Base-by-base conservation (phyloP, 2,329 filamentous ascomycete genomes). In the Aspergillus pseudotamarii region DNA sequence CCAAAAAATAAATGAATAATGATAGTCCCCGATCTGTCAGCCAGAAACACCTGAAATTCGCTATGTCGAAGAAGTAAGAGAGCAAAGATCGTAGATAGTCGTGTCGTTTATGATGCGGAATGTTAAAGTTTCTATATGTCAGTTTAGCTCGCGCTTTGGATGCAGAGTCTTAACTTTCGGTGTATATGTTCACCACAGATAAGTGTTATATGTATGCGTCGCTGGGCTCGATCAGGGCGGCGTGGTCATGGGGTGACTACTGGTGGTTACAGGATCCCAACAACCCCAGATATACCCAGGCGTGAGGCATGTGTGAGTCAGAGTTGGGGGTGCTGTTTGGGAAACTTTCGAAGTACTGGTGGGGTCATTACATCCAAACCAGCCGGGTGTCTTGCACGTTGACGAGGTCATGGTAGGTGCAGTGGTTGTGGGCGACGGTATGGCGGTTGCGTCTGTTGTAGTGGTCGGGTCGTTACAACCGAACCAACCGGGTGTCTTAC, bases 231-330 rank as follows among this genome's bases (percentile, higher is more conserved):
- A 28, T 51, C 36, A 55, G 6, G 60, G 56, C 21, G 60, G 48
- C 11, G 60, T 28, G 9, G 77, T 80, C 50, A 78, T 76, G 14
- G 68, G 53, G 57, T 75, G 75, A 28, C 36, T 38, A 26, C 45
- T 63, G 11, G 73, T 73, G 3, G 79, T 74, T 2, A 75, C 72
- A 21, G 76, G 60, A 71, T 84, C 79, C 66, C 79, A 74, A 68
- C 86, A 88, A 5, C 86, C 86, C 82, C 84, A 87, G 72, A 88
- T 85, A 53, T 79, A 73, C 4, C 86, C 86, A 1, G 86, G 86
- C 2, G 80, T 84, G 58, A 81, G 69, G 67, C 86, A 88, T 2
- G 63, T 73, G 50, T 64, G 64, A 3, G 68, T 68, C 4, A 55
- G 61, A n/a, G 55, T 60, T 1, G 67, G 61, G n/a, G 69, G 63